Evolutionary conservation across 176 grass and related monocot species (phyloP).

Genomic region (Rhynchospora tenuis): DNA sequence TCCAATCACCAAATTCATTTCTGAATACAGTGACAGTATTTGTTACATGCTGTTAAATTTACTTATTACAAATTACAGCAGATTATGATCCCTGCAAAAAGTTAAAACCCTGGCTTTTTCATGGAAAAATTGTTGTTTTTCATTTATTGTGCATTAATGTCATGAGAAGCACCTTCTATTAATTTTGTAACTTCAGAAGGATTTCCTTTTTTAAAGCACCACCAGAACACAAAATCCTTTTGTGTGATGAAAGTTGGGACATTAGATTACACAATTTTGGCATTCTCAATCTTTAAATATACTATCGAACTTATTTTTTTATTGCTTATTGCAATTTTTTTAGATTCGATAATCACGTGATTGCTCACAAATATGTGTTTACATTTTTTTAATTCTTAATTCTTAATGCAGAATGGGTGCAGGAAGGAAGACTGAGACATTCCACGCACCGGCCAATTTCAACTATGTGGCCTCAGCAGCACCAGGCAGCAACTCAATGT

Average conservation of each 20-base stretch:
- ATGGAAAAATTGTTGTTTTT: too few relatives aligned
- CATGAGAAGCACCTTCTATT: too few relatives aligned
- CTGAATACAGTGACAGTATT: too few relatives aligned
- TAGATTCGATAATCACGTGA: background rate
- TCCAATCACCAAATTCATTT: too few relatives aligned
- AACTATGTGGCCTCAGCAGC: background rate
- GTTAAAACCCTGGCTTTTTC: too few relatives aligned
- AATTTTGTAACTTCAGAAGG: too few relatives aligned
- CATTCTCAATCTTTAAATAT: background rate
- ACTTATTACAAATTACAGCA: too few relatives aligned
- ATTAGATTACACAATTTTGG: background rate
- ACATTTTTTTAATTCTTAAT: background rate
- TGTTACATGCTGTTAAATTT: too few relatives aligned
- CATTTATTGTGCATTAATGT: too few relatives aligned
- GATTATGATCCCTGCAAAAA: too few relatives aligned
- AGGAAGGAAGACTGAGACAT: slow-evolving; percentile 25
- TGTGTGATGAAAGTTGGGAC: background rate
- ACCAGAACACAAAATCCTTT: too few relatives aligned
- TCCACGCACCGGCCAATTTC: background rate
- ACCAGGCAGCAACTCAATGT: background rate
- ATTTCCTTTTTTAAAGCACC: too few relatives aligned
- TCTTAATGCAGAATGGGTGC: slow-evolving; percentile 36
- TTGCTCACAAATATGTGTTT: background rate
- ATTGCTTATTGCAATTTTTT: background rate
- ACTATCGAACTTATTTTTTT: background rate